These are phyloP conservation scores for Fusarium continuum DNA, from an alignment of 2,329 filamentous ascomycete species.

Conservation along the genomic window DNA sequence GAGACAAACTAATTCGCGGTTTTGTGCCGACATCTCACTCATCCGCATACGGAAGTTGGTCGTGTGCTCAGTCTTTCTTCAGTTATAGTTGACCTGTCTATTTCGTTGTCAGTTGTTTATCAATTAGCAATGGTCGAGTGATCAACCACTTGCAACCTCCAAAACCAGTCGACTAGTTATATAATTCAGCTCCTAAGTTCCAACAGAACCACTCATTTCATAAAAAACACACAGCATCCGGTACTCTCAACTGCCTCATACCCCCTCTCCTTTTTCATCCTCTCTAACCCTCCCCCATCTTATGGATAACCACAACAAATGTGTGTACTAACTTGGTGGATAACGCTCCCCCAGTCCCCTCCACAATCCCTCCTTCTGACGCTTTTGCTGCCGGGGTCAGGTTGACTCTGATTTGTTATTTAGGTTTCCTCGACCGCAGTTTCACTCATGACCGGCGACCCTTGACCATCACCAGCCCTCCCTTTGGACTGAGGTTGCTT, in stretches of 20 bases:
- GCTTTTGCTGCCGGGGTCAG: neutral
- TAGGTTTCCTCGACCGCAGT: neutral
- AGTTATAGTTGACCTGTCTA: neutral
- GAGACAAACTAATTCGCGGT: neutral
- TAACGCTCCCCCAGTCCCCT: conserved; percentile 9
- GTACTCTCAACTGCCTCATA: neutral
- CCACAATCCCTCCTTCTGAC: conserved; percentile 10
- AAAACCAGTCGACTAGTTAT: neutral
- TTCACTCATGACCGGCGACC: neutral
- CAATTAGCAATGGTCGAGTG: neutral
- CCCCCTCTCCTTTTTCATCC: neutral
- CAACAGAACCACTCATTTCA: neutral
- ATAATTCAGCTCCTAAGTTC: neutral
- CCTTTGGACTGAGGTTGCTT: neutral
- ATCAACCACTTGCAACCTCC: neutral
- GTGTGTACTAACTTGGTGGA: conserved; percentile 31
- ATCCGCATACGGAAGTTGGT: conserved; percentile 7
- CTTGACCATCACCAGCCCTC: neutral
- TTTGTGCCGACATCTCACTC: neutral
- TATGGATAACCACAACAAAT: conserved; percentile 38
- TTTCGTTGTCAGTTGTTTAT: neutral
- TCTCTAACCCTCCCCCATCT: conserved; percentile 1
- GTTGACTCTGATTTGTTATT: conserved; percentile 2
- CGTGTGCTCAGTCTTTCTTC: neutral
- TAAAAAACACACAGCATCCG: neutral